Evolutionary conservation across 2,329 filamentous ascomycete genomes (phyloP), one percentile per base, ranked within the genome.

Genomic region (Penicillium sp.): DNA sequence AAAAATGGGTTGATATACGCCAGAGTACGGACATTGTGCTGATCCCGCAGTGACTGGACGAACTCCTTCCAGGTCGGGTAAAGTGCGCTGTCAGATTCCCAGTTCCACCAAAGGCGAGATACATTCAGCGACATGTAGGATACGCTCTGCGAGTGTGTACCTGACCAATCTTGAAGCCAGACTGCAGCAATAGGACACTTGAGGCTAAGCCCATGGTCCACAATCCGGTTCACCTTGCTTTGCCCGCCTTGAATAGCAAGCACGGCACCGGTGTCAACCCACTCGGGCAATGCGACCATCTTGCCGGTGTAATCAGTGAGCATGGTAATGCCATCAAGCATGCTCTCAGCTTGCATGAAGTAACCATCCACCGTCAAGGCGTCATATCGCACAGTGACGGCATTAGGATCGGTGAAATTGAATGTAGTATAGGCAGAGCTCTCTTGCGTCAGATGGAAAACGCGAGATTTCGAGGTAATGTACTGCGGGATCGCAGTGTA

Each of bases 101-200:
- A 69, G 48, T 70, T 70, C 67, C 67, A 70, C 67, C 66, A 69
- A 3, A 70, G 59, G 28, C 67, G 60, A 15, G 64, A 66, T 32
- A 70, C 61, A 45, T 65, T 65, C 28, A 62, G 49, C 37, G 61
- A 58, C 48, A 60, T 54, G 43, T 64, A 66, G 7, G 66, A 63
- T 13, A 62, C 67, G 4, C 57, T 53, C 45, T 70, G 67, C 7
- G 57, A 51, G 40, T 67, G 65, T 8, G 66, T 69, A 1, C 66
- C 66, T 31, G 57, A 63, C 67, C 66, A 69, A 48, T 69, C 66
- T 47, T 69, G 66, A 15, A 69, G 55, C 66, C 66, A 69, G 4
- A 69, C 66, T 19, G 56, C 64, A 8, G 64, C 66, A 41, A 69
- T 62, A 4, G 66, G 66, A 38, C 62, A 64, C 8, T 55, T 54